Evolutionary conservation across 1,284 basidiomycete species (phyloP).

Genomic region (Clitocybe nebularis): DNA sequence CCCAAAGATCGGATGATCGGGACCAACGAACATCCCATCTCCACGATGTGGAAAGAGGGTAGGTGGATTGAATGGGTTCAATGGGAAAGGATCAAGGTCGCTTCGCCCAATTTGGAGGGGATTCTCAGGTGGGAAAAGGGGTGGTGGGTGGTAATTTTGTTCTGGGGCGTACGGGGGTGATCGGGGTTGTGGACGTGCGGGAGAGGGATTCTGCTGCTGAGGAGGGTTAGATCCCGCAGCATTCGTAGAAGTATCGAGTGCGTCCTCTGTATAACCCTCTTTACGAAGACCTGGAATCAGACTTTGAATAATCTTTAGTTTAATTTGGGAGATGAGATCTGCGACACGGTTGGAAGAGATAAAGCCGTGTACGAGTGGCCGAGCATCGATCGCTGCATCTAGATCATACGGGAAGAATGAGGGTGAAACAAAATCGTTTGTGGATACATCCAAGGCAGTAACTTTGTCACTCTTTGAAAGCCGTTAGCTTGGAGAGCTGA

Average conservation of each 20-base stretch:
- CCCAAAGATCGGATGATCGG: slow-evolving; percentile 81
- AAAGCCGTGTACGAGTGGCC: slow-evolving; percentile 70
- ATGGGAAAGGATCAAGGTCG: slow-evolving; percentile 76
- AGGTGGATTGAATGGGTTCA: slow-evolving; percentile 65
- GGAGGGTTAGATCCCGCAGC: slow-evolving; percentile 24
- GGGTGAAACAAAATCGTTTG: slow-evolving; percentile 72
- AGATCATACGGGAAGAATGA: slow-evolving; percentile 70
- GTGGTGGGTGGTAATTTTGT: slow-evolving; percentile 30
- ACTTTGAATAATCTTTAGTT: slow-evolving; percentile 69
- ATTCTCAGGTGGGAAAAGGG: slow-evolving; percentile 46
- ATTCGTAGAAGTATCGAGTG: slow-evolving; percentile 26
- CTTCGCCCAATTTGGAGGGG: slow-evolving; percentile 78
- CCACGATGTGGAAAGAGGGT: slow-evolving; percentile 61
- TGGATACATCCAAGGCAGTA: slow-evolving; percentile 68
- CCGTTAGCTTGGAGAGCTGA: too few species aligned
- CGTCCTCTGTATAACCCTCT: slow-evolving; percentile 69
- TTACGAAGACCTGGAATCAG: slow-evolving; percentile 75
- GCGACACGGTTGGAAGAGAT: slow-evolving; percentile 76
- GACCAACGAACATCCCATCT: slow-evolving; percentile 89
- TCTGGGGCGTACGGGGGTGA: slow-evolving; percentile 47
- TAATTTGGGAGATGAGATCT: slow-evolving; percentile 70
- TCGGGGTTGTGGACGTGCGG: slow-evolving; percentile 43
- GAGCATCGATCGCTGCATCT: slow-evolving; percentile 33
- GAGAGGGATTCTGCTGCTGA: slow-evolving; percentile 27
- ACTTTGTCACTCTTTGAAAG: slow-evolving; percentile 66